phyloP scores from a whole-genome alignment of 768 basidiomycete genomes.

The Pholiota molesta region DNA sequence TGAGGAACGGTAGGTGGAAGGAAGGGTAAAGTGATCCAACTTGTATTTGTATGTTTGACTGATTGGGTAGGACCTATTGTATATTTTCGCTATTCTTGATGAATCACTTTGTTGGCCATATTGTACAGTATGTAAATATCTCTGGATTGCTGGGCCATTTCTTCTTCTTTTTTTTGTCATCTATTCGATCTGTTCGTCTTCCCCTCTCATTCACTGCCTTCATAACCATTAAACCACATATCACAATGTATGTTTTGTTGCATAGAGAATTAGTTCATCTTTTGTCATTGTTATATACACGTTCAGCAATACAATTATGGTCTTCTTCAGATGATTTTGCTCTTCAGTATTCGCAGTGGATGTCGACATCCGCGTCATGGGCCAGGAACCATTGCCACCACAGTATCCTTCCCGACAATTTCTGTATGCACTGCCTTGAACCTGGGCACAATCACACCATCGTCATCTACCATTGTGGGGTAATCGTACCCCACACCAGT shows the following conservation, averaged over 20 bases:
- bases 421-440: slow-evolving; percentile 34
- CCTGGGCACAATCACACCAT: slow-evolving; percentile 1
- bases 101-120: not conserved
- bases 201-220: not conserved
- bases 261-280: not conserved
- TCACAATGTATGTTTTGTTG: not conserved
- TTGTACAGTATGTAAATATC: slow-evolving; percentile 4
- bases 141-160: not conserved
- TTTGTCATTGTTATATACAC: slow-evolving; percentile 22
- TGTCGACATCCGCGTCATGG: not conserved
- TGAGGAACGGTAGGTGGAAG: not conserved
- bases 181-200: not conserved
- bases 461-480: not conserved
- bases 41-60: slow-evolving; percentile 6
- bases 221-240: not conserved
- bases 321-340: not conserved
- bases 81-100: not conserved
- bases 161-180: not conserved
- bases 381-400: slow-evolving; percentile 28
- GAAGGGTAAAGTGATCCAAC: not conserved
- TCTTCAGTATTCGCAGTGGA: no score
- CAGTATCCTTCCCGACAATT: slow-evolving; percentile 37
- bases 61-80: not conserved
- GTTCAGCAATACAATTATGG: slow-evolving; percentile 18
- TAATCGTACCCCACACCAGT: slow-evolving; percentile 62